These are phyloP conservation scores for Diplotaxis tenuifolia DNA, from an alignment of 345 rosid species.

Conservation along the genomic window DNA sequence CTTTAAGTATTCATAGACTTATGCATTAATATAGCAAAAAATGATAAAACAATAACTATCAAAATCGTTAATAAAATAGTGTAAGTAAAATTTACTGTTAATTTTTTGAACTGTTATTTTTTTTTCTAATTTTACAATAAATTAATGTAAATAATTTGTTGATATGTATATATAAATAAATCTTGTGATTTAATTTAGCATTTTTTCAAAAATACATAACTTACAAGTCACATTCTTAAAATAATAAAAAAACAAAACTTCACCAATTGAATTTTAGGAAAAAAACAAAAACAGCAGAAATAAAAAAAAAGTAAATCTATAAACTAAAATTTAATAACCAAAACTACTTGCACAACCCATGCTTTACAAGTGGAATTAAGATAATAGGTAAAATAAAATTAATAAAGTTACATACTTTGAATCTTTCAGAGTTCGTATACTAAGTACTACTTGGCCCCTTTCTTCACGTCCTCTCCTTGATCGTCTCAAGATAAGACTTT, in stretches of 20 bases:
- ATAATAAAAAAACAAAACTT: neutral
- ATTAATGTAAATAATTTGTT: no score
- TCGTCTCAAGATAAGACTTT: slow-evolving; percentile 6
- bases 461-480: neutral
- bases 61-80: neutral
- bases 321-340: neutral
- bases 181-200: no score
- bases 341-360: neutral
- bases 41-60: neutral
- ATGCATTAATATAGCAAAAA: neutral
- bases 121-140: no score
- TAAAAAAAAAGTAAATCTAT: neutral
- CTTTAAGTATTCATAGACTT: neutral
- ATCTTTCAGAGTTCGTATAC: neutral
- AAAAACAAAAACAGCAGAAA: neutral
- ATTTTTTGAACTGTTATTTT: no score
- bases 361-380: neutral
- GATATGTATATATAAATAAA: no score
- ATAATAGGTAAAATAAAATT: neutral
- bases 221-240: neutral
- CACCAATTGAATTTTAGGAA: neutral
- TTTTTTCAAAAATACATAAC: no score
- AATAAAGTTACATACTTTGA: slow-evolving; percentile 4
- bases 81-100: no score
- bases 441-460: no score